These are phyloP conservation scores for Gymnopus androsaceus DNA, from an alignment of 1,284 basidiomycete species.

Conservation along the genomic window DNA sequence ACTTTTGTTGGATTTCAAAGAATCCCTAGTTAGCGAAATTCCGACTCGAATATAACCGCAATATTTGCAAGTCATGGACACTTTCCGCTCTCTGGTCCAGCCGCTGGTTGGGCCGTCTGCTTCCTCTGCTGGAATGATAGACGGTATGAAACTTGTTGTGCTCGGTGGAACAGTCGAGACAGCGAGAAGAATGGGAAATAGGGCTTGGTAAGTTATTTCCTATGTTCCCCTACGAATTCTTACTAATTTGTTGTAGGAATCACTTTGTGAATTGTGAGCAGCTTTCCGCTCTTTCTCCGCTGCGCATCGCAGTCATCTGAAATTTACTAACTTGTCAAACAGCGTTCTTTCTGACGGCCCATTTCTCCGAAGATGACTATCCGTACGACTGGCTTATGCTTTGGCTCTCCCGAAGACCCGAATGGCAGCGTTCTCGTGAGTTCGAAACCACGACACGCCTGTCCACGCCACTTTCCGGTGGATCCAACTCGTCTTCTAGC, in stretches of 20 bases:
- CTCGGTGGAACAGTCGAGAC: slow-evolving; percentile 84
- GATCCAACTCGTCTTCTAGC: slow-evolving; percentile 32
- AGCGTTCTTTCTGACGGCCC: slow-evolving; percentile 86
- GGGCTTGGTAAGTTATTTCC: slow-evolving; percentile 60
- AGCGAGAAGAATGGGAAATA: slow-evolving; percentile 74
- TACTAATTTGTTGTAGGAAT: slow-evolving; percentile 59
- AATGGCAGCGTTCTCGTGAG: slow-evolving; percentile 82
- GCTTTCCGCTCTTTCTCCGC: not conserved
- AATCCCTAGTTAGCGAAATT: not conserved
- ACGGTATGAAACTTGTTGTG: slow-evolving; percentile 84
- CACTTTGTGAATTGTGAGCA: slow-evolving; percentile 80
- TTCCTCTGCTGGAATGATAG: slow-evolving; percentile 68
- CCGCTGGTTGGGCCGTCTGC: slow-evolving; percentile 75
- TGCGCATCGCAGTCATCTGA: not conserved
- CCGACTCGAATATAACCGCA: not conserved
- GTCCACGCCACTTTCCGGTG: slow-evolving; percentile 43
- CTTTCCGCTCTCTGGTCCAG: slow-evolving; percentile 77
- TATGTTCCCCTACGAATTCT: slow-evolving; percentile 20
- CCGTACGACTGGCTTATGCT: slow-evolving; percentile 85
- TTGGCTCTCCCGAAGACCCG: slow-evolving; percentile 76
- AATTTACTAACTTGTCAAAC: slow-evolving; percentile 13
- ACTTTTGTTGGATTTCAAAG: not conserved
- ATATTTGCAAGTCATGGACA: slow-evolving; percentile 45
- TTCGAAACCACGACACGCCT: slow-evolving; percentile 81
- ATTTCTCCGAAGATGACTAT: slow-evolving; percentile 83